Base-by-base conservation (phyloP, 306 rosid species). In the Fragaria vesca region DNA sequence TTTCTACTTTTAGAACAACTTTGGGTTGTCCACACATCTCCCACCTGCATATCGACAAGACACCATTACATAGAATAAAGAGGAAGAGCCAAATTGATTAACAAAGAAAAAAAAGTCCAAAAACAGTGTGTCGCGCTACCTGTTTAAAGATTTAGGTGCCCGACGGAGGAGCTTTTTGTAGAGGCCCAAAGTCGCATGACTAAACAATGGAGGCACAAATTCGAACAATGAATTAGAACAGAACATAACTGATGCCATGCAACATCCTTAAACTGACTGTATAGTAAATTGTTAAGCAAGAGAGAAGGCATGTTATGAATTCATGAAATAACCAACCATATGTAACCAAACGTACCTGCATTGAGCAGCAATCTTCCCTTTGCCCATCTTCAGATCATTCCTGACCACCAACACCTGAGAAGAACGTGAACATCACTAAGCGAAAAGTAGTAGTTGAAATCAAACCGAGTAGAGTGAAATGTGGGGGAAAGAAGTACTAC, bases 321-420 rank as follows among this genome's bases (percentile, higher is more conserved):
- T 30, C 3, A 71, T 34, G 51, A 48, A 69, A 21, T 42, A 67
- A 67, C 20, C 52, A 20, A 43, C 15, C 20, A 21, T 12, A 66
- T 16, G 4, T 66, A 62, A 62, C 8, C 0, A 40, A 26, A 40
- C 42, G 43, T 77, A 93, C 99, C 99, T 92, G 97, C 97, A 95
- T 81, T 95, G 97, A 69, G 99, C 97, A 16, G 93, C 97, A 86
- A 95, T 91, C 72, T 95, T 95, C 72, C 99, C 99, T 83, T 95
- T 95, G 38, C 99, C 99, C 97, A 95, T 95, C 88, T 95, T 95
- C 52, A 95, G 90, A 86, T 95, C 97, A 84, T 95, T 95, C 71
- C 97, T 86, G 26, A 91, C 99, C 20, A 95, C 97, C 68, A 95
- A 88, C 72, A 94, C 86, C 98, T 94, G 80, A 51, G 57, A 84